These are phyloP conservation scores for Diaporthe eres DNA, from an alignment of 2,329 filamentous ascomycete species.

Conservation along the genomic window DNA sequence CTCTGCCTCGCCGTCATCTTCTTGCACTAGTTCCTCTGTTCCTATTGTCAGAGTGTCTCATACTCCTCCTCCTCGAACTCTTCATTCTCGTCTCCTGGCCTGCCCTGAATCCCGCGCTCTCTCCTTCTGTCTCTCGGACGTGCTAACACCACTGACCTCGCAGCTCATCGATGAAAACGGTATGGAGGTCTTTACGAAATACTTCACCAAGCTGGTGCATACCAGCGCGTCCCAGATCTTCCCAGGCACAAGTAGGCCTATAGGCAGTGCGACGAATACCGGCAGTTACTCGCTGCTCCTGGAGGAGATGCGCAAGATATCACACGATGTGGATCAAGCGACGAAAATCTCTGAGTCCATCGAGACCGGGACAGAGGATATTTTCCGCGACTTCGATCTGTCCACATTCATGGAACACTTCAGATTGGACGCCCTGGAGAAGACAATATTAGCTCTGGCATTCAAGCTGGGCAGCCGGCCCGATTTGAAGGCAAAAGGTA, in stretches of 20 bases:
- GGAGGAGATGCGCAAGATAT: constrained; percentile 88
- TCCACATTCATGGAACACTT: constrained; percentile 97
- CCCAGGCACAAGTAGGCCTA: constrained; percentile 79
- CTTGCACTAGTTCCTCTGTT: background rate
- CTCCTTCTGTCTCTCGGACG: background rate
- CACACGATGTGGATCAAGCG: constrained; percentile 84
- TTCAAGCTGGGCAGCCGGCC: constrained; percentile 86
- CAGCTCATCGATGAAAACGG: constrained; percentile 97
- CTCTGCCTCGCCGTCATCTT: background rate
- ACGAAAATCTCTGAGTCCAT: constrained; percentile 94
- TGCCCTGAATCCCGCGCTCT: background rate
- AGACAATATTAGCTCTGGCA: constrained; percentile 88
- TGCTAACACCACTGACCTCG: constrained; percentile 12
- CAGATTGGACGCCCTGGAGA: constrained; percentile 88
- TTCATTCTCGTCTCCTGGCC: background rate
- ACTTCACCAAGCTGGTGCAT: constrained; percentile 92
- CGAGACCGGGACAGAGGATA: constrained; percentile 89
- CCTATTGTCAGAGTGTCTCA: background rate
- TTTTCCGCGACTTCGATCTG: constrained; percentile 97
- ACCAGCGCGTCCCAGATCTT: constrained; percentile 95
- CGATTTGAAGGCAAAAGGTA: constrained; percentile 92
- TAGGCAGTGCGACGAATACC: constrained; percentile 69
- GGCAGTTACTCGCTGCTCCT: constrained; percentile 88
- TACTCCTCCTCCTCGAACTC: background rate
- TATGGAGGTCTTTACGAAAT: constrained; percentile 98